These are phyloP conservation scores for Yamadazyma diospyri DNA, from an alignment of 1,139 yeast species.

Conservation along the genomic window DNA sequence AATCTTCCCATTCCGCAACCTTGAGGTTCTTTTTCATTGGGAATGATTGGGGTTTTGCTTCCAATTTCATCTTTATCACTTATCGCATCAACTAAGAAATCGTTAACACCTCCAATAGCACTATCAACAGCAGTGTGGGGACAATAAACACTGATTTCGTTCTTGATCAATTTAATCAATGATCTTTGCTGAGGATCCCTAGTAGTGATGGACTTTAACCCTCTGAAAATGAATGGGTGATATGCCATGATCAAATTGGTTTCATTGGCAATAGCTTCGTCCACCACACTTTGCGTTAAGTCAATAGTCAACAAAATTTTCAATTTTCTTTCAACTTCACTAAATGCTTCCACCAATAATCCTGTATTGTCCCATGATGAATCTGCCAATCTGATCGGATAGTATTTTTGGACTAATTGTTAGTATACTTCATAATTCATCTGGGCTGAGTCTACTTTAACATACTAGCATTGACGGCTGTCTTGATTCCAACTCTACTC, in stretches of 20 bases:
- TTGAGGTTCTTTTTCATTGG: slow-evolving; percentile 23
- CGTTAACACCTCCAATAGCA: slow-evolving; percentile 87
- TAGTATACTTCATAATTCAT: slow-evolving; percentile 4
- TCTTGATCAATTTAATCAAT: slow-evolving; percentile 64
- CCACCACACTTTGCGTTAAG: slow-evolving; percentile 76
- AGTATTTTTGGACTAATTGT: slow-evolving; percentile 52
- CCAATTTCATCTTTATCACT: slow-evolving; percentile 23
- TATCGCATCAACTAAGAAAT: slow-evolving; percentile 74
- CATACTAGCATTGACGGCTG: slow-evolving; percentile 10
- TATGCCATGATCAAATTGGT: slow-evolving; percentile 71
- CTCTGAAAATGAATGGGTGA: slow-evolving; percentile 92
- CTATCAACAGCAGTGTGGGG: slow-evolving; percentile 98
- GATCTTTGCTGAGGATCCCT: slow-evolving; percentile 80
- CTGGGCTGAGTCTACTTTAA: neutral
- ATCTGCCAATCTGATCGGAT: slow-evolving; percentile 77
- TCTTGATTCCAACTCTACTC: slow-evolving; percentile 9
- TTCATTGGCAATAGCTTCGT: slow-evolving; percentile 66
- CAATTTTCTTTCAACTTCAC: slow-evolving; percentile 19
- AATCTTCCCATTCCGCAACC: slow-evolving; percentile 78
- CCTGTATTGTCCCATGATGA: slow-evolving; percentile 94
- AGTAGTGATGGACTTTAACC: slow-evolving; percentile 71
- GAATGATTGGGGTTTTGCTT: slow-evolving; percentile 27
- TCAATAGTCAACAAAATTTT: slow-evolving; percentile 76
- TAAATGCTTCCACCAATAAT: slow-evolving; percentile 64
- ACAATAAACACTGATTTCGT: slow-evolving; percentile 81